Evolutionary conservation across 257 asterid species (phyloP), one percentile per base, ranked within the genome.

Genomic region (Gentiana dahurica): DNA sequence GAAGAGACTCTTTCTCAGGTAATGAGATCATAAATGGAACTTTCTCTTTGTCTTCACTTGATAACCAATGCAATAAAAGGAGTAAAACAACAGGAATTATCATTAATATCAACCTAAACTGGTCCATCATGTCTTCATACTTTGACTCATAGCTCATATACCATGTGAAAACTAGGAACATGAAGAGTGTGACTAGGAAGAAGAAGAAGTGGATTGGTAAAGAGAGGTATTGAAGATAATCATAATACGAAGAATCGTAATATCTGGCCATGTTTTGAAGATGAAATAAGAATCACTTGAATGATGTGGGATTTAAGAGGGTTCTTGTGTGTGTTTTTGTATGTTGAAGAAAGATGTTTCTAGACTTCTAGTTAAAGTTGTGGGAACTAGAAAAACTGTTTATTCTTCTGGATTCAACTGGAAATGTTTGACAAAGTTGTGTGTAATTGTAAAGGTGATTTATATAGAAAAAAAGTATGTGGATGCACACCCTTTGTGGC

Each of bases 101-200:
- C 84, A 88, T 79, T 64, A 88, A 71, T 46, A 72, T 55, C 2
- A 89, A 59, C 91, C 74, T 83, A 47, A 79, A 53, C 49, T 83
- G 79, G 36, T 79, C 71, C 64, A 79, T 59, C 35, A 76, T 55
- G 70, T 83, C 86, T 13, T 71, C 60, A 36, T 75, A 76, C 58
- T 71, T 58, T 66, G 75, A 67, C 51, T 83, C 91, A 57, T 88
- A 88, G 79, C 79, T 76, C 56, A 85, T 71, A 88, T 77, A 88
- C 95, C 97, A 85, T 13, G 83, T 81, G 79, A 88, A 74, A 13
- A 64, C 36, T 71, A 88, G 49, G 82, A 85, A 79, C 55, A 83
- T 37, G 69, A 83, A 76, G 52, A 83, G 58, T 36, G 74, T 56
- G 11, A 69, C 65, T 4, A 88, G 66, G 69, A 85, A 74, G 80